phyloP scores from a whole-genome alignment of 805 yeast genomes.

The Zygosaccharomyces siamensis region DNA sequence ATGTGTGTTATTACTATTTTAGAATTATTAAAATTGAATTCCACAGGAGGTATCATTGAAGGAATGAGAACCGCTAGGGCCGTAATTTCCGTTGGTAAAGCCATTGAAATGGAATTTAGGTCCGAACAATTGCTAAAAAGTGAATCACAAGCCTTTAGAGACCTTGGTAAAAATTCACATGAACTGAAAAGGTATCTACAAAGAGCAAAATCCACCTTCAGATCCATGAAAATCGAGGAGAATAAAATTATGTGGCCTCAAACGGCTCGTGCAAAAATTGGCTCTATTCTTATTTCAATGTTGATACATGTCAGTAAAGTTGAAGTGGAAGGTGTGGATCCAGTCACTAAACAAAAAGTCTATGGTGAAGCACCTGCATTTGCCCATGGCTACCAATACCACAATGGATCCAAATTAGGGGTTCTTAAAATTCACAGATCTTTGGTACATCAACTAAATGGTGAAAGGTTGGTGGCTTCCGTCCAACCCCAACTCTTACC shows the following conservation, averaged over 20 bases:
- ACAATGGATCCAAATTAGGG: slow-evolving; percentile 75
- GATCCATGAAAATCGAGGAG: slow-evolving; percentile 36
- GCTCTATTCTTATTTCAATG: slow-evolving; percentile 71
- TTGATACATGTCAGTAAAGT: slow-evolving; percentile 80
- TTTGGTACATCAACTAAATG: slow-evolving; percentile 60
- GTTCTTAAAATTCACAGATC: slow-evolving; percentile 70
- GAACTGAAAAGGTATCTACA: slow-evolving; percentile 41
- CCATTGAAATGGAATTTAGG: slow-evolving; percentile 78
- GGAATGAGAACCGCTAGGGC: slow-evolving; percentile 85
- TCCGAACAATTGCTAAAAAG: slow-evolving; percentile 58
- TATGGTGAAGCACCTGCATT: slow-evolving; percentile 83
- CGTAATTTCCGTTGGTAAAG: slow-evolving; percentile 73
- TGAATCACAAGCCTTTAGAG: slow-evolving; percentile 52
- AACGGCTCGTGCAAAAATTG: slow-evolving; percentile 62
- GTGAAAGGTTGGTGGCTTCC: slow-evolving; percentile 57
- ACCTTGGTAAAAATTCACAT: slow-evolving; percentile 45
- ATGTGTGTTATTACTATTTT: slow-evolving; percentile 79
- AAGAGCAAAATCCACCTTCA: slow-evolving; percentile 36
- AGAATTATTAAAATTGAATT: slow-evolving; percentile 68
- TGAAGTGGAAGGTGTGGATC: slow-evolving; percentile 74
- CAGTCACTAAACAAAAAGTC: slow-evolving; percentile 63
- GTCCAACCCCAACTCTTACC: slow-evolving; percentile 86
- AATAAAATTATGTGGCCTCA: slow-evolving; percentile 50
- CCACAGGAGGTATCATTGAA: slow-evolving; percentile 69
- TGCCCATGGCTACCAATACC: slow-evolving; percentile 79